These are phyloP conservation scores for Hypoxylon sp. DNA, from an alignment of 2,329 filamentous ascomycete genomes.

Conservation along the genomic window DNA sequence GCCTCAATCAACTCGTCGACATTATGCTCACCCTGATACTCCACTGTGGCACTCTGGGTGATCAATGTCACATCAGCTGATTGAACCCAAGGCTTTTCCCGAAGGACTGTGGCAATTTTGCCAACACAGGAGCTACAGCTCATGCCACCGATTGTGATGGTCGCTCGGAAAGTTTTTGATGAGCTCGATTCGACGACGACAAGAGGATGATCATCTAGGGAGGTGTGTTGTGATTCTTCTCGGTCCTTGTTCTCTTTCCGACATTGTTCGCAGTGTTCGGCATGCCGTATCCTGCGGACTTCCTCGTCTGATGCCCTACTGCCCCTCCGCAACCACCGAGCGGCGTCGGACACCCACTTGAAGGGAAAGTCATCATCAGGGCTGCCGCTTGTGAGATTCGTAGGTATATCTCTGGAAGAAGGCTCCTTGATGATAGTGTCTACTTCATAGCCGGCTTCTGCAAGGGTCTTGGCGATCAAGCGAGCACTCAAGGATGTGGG, in stretches of 20 bases:
- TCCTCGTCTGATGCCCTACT: slow-evolving; percentile 4
- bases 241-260: neutral
- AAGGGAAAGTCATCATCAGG: slow-evolving; percentile 17
- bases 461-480: slow-evolving; percentile 8
- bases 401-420: neutral
- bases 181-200: slow-evolving; percentile 14
- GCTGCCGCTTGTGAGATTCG: neutral
- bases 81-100: slow-evolving; percentile 14
- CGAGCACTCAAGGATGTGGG: slow-evolving; percentile 13
- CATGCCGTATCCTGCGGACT: slow-evolving; percentile 6
- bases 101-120: slow-evolving; percentile 11
- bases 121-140: slow-evolving; percentile 23
- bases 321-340: neutral
- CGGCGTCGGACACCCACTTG: neutral
- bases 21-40: slow-evolving; percentile 19
- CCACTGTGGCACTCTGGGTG: slow-evolving; percentile 10
- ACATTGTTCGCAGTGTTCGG: slow-evolving; percentile 19
- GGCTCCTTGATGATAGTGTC: slow-evolving; percentile 14
- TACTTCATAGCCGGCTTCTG: slow-evolving; percentile 15
- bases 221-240: neutral
- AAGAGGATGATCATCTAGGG: slow-evolving; percentile 4
- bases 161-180: slow-evolving; percentile 7
- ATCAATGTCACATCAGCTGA: slow-evolving; percentile 13
- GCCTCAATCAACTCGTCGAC: neutral
- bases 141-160: slow-evolving; percentile 15